Evolutionary conservation across 2,329 filamentous ascomycete species (phyloP).

Genomic region (Paraconiothyrium brasiliense): DNA sequence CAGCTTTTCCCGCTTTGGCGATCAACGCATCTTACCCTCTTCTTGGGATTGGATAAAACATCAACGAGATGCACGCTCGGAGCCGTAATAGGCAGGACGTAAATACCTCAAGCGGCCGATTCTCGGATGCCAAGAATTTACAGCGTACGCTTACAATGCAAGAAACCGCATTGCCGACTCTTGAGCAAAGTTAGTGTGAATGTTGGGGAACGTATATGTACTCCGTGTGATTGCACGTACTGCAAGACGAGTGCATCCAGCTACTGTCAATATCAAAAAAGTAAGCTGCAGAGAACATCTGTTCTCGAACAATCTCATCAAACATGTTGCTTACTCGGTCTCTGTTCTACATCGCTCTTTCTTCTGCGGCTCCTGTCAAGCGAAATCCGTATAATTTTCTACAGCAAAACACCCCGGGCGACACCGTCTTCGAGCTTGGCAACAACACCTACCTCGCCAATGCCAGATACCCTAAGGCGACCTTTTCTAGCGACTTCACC

Average conservation of each 20-base stretch:
- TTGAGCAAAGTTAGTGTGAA: background rate
- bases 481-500: conserved; percentile 16
- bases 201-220: background rate
- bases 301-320: background rate
- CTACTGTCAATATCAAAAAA: background rate
- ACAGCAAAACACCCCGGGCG: conserved; percentile 34
- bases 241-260: background rate
- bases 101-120: background rate
- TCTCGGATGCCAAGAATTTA: background rate
- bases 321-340: background rate
- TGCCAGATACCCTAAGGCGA: conserved; percentile 41
- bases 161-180: background rate
- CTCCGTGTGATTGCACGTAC: background rate
- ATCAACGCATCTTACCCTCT: background rate
- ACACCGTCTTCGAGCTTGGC: conserved; percentile 49
- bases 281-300: background rate
- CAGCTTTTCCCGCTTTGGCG: background rate
- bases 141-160: background rate
- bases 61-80: background rate
- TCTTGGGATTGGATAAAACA: background rate
- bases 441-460: conserved; percentile 51
- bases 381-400: conserved; percentile 34
- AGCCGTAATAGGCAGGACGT: background rate
- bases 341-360: background rate
- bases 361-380: conserved; percentile 24